These are phyloP conservation scores for Hanseniaspora nectarophila DNA, from an alignment of 805 yeast genomes.

Conservation along the genomic window DNA sequence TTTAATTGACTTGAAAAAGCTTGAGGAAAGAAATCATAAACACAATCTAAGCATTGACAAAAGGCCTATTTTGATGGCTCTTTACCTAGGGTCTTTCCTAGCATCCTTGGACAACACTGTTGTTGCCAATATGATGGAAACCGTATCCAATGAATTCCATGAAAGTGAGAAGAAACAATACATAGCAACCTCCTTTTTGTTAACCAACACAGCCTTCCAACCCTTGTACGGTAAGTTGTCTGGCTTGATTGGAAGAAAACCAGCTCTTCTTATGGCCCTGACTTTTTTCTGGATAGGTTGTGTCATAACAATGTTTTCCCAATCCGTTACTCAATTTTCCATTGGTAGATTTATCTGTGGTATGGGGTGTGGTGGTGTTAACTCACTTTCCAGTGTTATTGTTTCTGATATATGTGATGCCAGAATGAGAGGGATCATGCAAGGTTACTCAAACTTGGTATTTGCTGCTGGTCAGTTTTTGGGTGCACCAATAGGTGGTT, in stretches of 20 bases:
- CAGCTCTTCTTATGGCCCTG: conserved; percentile 33
- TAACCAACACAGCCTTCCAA: conserved; percentile 57
- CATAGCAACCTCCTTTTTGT: conserved; percentile 53
- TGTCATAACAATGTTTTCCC: conserved; percentile 31
- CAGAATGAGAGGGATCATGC: conserved; percentile 66
- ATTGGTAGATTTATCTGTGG: conserved; percentile 66
- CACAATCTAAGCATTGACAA: conserved; percentile 25
- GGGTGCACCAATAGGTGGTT: conserved; percentile 58
- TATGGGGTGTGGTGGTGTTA: conserved; percentile 83
- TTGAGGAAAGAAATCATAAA: conserved; percentile 23
- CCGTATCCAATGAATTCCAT: conserved; percentile 38
- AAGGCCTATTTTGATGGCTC: conserved; percentile 27
- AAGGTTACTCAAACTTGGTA: conserved; percentile 68
- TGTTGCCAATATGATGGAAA: conserved; percentile 39
- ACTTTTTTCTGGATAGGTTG: conserved; percentile 38
- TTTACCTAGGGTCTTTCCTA: conserved; percentile 39
- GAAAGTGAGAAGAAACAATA: conserved; percentile 42
- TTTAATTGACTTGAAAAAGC: not conserved
- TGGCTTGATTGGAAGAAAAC: conserved; percentile 43
- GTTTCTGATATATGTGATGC: conserved; percentile 66
- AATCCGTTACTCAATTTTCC: conserved; percentile 30
- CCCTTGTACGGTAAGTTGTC: conserved; percentile 52
- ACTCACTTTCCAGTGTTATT: conserved; percentile 61
- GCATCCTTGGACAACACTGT: conserved; percentile 38
- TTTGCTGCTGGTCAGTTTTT: conserved; percentile 63